Percentiles rank a stretch among this genome's conserved stretches.
Conservation (phyloP, 495 filamentous ascomycete genomes). For the Tuber calosporum region DNA sequence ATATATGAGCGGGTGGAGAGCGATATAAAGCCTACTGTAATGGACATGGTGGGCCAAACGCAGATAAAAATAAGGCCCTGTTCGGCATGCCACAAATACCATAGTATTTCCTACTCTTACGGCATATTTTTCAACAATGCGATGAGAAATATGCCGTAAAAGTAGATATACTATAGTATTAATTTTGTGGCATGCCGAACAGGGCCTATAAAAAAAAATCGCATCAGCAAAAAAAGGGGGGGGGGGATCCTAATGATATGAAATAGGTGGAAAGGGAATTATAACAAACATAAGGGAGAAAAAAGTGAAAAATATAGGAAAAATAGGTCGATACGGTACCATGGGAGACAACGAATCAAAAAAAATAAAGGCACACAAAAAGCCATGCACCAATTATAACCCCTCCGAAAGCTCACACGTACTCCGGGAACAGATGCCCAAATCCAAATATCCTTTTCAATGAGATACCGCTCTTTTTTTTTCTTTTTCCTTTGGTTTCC, state of each 20-base stretch:
- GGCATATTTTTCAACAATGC: too few species aligned
- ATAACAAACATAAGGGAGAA: background rate
- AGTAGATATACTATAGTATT: too few species aligned
- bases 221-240: background rate
- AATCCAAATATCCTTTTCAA: slow-evolving; percentile 30
- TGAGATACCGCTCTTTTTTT: background rate
- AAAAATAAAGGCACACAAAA: slow-evolving; percentile 30
- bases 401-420: slow-evolving; percentile 36
- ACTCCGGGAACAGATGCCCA: slow-evolving; percentile 32
- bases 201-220: too few species aligned
- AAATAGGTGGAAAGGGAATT: slow-evolving; percentile 4
- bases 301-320: slow-evolving; percentile 9
- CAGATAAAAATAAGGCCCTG: background rate
- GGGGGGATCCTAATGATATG: slow-evolving; percentile 11
- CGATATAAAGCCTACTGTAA: background rate
- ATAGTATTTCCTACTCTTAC: too few species aligned
- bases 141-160: too few species aligned
- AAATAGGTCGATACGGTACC: slow-evolving; percentile 27
- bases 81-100: too few species aligned
- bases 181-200: too few species aligned
- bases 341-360: slow-evolving; percentile 22
- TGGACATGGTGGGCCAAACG: background rate
- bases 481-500: background rate
- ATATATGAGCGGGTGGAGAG: background rate
- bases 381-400: slow-evolving; percentile 39